Percentiles rank a stretch among this genome's conserved stretches.
Evolutionary conservation across 1,284 basidiomycete species (phyloP).

Genomic region (Leccinum fallax): DNA sequence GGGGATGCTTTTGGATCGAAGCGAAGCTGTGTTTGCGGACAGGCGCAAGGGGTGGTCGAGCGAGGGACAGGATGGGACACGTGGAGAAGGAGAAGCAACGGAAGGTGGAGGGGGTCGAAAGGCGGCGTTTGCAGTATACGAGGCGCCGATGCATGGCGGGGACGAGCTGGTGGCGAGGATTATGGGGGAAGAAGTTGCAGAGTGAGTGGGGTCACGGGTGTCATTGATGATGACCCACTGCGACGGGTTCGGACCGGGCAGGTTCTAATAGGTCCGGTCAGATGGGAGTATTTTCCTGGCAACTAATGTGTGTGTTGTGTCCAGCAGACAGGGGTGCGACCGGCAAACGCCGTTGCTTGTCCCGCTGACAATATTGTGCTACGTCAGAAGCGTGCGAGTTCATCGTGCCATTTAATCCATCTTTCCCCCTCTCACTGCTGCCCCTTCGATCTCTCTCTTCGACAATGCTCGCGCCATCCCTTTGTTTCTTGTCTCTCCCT

Average conservation of each 20-base stretch:
- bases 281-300: not conserved
- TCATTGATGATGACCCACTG: not conserved
- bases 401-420: constrained; percentile 1
- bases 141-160: constrained; percentile 67
- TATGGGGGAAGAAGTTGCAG: constrained; percentile 52
- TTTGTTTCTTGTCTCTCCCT: not conserved
- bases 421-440: not conserved
- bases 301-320: not conserved
- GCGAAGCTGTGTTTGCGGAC: constrained; percentile 75
- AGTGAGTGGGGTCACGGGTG: not conserved
- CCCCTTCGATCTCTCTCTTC: not conserved
- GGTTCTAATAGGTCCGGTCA: not conserved
- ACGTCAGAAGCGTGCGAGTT: not conserved
- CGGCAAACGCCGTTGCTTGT: not conserved
- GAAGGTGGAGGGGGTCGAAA: constrained; percentile 34
- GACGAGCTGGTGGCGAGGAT: constrained; percentile 76
- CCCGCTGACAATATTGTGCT: not conserved
- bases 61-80: constrained; percentile 15
- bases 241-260: not conserved
- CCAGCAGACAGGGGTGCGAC: not conserved
- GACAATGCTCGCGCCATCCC: constrained; percentile 8
- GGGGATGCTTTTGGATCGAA: constrained; percentile 79
- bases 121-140: constrained; percentile 84
- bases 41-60: constrained; percentile 80
- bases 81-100: constrained; percentile 28